Percentiles rank a stretch among this genome's conserved stretches.
phyloP scores from a whole-genome alignment of 805 yeast genomes.

The Diddensiella santjacobensis region DNA sequence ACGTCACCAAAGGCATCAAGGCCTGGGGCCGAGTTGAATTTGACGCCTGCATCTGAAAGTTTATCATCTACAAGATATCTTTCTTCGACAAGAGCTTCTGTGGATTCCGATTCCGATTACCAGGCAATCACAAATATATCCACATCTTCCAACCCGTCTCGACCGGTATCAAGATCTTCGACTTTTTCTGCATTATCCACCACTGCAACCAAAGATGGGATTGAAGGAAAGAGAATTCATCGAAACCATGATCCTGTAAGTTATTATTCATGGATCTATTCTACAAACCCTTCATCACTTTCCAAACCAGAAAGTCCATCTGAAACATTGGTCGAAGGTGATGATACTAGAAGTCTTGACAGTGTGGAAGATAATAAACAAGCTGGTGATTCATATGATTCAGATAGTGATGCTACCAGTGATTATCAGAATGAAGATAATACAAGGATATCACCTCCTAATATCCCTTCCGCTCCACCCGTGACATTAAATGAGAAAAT shows the following conservation, averaged over 20 bases:
- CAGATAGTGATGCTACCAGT: not conserved
- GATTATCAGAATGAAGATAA: not conserved
- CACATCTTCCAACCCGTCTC: conserved; percentile 34
- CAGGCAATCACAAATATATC: conserved; percentile 17
- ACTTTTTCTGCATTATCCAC: conserved; percentile 63
- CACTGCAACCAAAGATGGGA: conserved; percentile 70
- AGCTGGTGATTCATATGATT: conserved; percentile 1
- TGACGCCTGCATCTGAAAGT: conserved; percentile 20
- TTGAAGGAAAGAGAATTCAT: conserved; percentile 58
- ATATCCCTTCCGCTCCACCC: conserved; percentile 26
- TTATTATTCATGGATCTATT: conserved; percentile 19
- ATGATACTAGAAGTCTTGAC: conserved; percentile 1
- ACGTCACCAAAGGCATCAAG: not conserved
- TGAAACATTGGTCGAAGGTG: conserved; percentile 7
- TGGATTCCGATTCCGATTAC: conserved; percentile 28
- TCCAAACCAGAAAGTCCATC: conserved; percentile 7
- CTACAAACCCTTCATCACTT: conserved; percentile 3
- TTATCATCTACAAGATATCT: conserved; percentile 8
- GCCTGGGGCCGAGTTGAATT: conserved; percentile 6
- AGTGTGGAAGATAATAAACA: conserved; percentile 1
- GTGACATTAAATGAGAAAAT: conserved; percentile 27
- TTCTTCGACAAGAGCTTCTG: conserved; percentile 26
- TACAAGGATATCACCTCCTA: conserved; percentile 11
- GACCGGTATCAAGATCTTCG: conserved; percentile 59
- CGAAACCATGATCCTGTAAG: conserved; percentile 40